Conservation (phyloP, 768 basidiomycete species). For the Kwoniella dendrophila region DNA sequence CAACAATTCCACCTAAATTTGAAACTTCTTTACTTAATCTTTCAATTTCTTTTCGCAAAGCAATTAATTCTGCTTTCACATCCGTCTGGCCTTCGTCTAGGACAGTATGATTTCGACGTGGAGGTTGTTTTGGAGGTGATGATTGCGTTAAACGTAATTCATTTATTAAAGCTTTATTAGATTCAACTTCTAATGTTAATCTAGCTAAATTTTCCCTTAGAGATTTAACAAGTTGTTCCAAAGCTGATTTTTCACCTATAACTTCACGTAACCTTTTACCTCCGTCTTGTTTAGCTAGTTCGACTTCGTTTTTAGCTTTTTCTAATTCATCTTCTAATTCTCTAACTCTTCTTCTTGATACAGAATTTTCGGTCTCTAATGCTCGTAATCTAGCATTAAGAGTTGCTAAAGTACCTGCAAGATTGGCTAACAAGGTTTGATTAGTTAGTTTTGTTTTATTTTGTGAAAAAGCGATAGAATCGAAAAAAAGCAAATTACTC, state of each 20-base stretch:
- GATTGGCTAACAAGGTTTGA: constrained; percentile 18
- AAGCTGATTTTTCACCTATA: constrained; percentile 85
- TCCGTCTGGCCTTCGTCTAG: neutral
- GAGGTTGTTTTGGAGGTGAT: constrained; percentile 3
- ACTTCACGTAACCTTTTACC: constrained; percentile 67
- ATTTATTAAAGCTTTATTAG: constrained; percentile 68
- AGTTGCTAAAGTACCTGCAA: constrained; percentile 44
- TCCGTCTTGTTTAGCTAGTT: constrained; percentile 64
- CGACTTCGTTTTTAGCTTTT: constrained; percentile 54
- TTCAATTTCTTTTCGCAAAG: constrained; percentile 75
- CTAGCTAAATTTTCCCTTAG: constrained; percentile 75
- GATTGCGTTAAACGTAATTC: constrained; percentile 31
- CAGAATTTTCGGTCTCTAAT: constrained; percentile 77
- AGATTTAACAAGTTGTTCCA: constrained; percentile 75
- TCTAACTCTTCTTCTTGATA: constrained; percentile 77
- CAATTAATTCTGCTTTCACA: constrained; percentile 58
- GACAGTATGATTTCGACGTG: neutral
- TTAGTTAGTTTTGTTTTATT: neutral
- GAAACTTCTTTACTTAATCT: constrained; percentile 81
- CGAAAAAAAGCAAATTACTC: constrained; percentile 16
- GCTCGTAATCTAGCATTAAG: constrained; percentile 64
- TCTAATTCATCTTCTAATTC: constrained; percentile 88
- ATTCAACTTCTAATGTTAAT: constrained; percentile 73
- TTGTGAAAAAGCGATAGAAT: neutral
- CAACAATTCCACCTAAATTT: constrained; percentile 80